Percentiles rank a stretch among this genome's conserved stretches.
Evolutionary conservation across 2,329 filamentous ascomycete species (phyloP).

Genomic region (Byssochlamys sp.): DNA sequence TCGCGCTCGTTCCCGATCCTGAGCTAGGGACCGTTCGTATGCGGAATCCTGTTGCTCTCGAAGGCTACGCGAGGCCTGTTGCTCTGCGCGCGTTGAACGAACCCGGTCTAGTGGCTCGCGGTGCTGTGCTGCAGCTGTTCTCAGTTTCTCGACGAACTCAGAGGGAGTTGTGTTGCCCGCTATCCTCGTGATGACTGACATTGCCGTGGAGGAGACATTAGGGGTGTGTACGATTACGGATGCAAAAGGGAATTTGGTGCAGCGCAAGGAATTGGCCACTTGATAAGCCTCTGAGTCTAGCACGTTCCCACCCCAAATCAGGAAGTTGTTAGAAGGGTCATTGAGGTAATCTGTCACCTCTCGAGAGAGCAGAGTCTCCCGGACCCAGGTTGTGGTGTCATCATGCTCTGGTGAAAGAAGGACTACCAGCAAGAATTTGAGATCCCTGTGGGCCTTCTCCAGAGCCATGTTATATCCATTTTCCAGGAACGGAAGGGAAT

Average conservation of each 20-base stretch:
- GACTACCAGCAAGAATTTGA: slow-evolving; percentile 83
- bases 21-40: slow-evolving; percentile 82
- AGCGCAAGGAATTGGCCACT: slow-evolving; percentile 74
- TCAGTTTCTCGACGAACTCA: slow-evolving; percentile 67
- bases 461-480: slow-evolving; percentile 85
- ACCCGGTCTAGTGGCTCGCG: slow-evolving; percentile 64
- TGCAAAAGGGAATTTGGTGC: slow-evolving; percentile 86
- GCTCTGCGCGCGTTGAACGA: slow-evolving; percentile 66
- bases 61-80: slow-evolving; percentile 69
- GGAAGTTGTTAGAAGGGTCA: slow-evolving; percentile 64
- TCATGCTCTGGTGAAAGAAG: slow-evolving; percentile 90
- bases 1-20: slow-evolving; percentile 73
- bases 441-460: slow-evolving; percentile 77
- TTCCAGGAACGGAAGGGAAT: slow-evolving; percentile 65
- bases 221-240: slow-evolving; percentile 81
- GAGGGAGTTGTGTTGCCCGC: slow-evolving; percentile 60
- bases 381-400: slow-evolving; percentile 71
- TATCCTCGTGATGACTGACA: slow-evolving; percentile 78
- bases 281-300: slow-evolving; percentile 91
- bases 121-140: slow-evolving; percentile 63
- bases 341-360: slow-evolving; percentile 67
- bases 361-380: slow-evolving; percentile 67
- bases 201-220: slow-evolving; percentile 69
- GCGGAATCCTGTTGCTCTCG: slow-evolving; percentile 85
- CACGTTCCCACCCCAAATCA: slow-evolving; percentile 88